These are phyloP conservation scores for Populus davidiana DNA, from an alignment of 345 rosid genomes.

Conservation along the genomic window DNA sequence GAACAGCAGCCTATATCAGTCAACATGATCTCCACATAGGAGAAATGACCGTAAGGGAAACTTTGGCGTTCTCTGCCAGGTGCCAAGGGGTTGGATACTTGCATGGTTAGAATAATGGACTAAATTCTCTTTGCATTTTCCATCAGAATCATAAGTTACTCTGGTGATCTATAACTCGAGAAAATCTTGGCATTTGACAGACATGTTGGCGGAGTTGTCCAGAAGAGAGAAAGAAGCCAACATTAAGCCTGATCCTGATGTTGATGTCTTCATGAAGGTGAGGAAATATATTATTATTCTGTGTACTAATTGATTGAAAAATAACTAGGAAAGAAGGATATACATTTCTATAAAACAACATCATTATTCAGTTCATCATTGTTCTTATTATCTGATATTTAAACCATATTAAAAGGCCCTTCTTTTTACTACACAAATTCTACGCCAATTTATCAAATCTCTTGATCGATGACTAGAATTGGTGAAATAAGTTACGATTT, in stretches of 20 bases:
- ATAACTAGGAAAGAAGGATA: no score
- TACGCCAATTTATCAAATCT: background rate
- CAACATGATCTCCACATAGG: slow-evolving; percentile 63
- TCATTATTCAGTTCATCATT: no score
- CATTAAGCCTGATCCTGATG: slow-evolving; percentile 75
- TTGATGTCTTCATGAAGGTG: slow-evolving; percentile 85
- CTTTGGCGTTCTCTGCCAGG: slow-evolving; percentile 73
- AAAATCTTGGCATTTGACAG: slow-evolving; percentile 29
- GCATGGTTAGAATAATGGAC: slow-evolving; percentile 44
- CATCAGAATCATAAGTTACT: background rate
- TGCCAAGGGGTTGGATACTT: slow-evolving; percentile 62
- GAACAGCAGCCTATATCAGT: slow-evolving; percentile 64
- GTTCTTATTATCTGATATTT: no score
- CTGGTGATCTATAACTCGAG: background rate
- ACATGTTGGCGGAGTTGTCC: slow-evolving; percentile 61
- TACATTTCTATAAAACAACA: no score
- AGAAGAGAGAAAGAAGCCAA: slow-evolving; percentile 80
- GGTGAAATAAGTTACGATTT: background rate
- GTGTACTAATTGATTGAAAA: no score
- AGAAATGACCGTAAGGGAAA: slow-evolving; percentile 71
- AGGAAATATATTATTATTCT: background rate
- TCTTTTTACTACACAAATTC: no score
- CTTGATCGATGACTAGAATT: no score
- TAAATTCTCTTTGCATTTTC: background rate
- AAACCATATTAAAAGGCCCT: no score